phyloP scores from a whole-genome alignment of 768 basidiomycete genomes.

The Fomitopsis pulvina region DNA sequence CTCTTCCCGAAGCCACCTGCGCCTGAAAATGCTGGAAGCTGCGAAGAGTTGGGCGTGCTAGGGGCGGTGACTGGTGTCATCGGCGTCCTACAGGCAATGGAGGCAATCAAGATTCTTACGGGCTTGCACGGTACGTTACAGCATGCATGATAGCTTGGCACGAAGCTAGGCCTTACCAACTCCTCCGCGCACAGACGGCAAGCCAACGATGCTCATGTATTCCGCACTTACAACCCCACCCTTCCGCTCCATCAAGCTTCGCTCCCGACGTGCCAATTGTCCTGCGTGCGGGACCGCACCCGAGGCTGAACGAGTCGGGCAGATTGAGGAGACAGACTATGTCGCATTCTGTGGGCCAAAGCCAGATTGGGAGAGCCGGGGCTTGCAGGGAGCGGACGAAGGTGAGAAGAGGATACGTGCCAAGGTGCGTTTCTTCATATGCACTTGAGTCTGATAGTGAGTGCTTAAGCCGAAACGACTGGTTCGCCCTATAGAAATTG shows the following conservation, averaged over 20 bases:
- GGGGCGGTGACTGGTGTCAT: slow-evolving; percentile 88
- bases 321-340: slow-evolving; percentile 64
- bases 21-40: slow-evolving; percentile 58
- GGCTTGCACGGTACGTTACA: slow-evolving; percentile 52
- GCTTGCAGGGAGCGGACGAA: slow-evolving; percentile 24
- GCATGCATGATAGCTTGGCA: neutral
- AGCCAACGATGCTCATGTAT: slow-evolving; percentile 65
- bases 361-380: slow-evolving; percentile 59
- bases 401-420: slow-evolving; percentile 22
- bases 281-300: slow-evolving; percentile 54
- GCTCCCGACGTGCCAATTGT: slow-evolving; percentile 64
- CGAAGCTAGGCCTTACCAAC: neutral
- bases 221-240: slow-evolving; percentile 63
- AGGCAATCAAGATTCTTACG: slow-evolving; percentile 73
- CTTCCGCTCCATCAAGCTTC: slow-evolving; percentile 81
- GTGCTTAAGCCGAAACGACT: neutral
- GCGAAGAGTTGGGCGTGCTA: slow-evolving; percentile 84
- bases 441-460: neutral
- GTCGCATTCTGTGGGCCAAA: slow-evolving; percentile 74
- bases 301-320: slow-evolving; percentile 34
- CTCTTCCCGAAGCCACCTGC: slow-evolving; percentile 80
- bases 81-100: slow-evolving; percentile 84
- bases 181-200: slow-evolving; percentile 36
- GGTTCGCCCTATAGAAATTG: slow-evolving; percentile 40
- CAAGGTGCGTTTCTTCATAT: slow-evolving; percentile 18